Conservation (phyloP, 2,329 filamentous ascomycete genomes). For the Aspergillus udagawae region DNA sequence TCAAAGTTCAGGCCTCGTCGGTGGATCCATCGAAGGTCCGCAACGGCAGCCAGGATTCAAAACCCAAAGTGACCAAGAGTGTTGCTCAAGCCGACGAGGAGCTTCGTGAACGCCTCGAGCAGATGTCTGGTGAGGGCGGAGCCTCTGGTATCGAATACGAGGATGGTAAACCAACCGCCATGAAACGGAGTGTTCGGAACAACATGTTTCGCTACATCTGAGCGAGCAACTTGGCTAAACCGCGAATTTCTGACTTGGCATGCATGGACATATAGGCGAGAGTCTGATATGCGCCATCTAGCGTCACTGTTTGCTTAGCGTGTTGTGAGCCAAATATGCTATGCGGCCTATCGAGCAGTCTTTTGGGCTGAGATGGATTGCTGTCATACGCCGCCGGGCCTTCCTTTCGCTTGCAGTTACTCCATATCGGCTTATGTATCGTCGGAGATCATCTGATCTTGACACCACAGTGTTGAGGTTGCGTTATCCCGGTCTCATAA, state of each 20-base stretch:
- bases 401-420: neutral
- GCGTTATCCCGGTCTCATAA: neutral
- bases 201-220: conserved; percentile 73
- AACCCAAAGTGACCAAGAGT: conserved; percentile 47
- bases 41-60: conserved; percentile 7
- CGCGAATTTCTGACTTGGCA: neutral
- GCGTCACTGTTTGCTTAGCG: neutral
- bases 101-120: conserved; percentile 61
- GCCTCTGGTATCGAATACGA: conserved; percentile 70
- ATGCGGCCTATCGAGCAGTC: neutral
- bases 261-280: neutral
- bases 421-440: neutral
- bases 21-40: conserved; percentile 1
- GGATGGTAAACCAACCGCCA: conserved; percentile 65
- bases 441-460: neutral
- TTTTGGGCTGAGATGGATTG: neutral
- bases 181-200: conserved; percentile 69
- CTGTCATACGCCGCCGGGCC: neutral
- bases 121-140: conserved; percentile 65
- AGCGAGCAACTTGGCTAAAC: conserved; percentile 1
- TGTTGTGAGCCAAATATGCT: neutral
- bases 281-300: neutral
- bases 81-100: conserved; percentile 64
- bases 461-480: neutral
- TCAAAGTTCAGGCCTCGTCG: neutral